phyloP scores from a whole-genome alignment of 352 stramenopile species.

The Globisporangium paddicum region DNA sequence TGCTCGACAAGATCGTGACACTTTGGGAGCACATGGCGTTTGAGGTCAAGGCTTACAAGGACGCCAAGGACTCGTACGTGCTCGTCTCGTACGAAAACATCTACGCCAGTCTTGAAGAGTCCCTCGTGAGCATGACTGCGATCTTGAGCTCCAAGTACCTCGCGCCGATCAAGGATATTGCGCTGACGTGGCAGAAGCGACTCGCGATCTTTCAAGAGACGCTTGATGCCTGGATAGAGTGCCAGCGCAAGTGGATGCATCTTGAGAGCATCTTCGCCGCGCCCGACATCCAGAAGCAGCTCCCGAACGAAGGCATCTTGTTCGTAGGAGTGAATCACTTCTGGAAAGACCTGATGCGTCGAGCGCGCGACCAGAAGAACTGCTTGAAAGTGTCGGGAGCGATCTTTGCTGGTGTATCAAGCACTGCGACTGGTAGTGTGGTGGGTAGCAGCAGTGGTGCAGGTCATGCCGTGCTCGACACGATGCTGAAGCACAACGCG shows the following conservation, averaged over 20 bases:
- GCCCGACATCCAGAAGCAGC: constrained; percentile 78
- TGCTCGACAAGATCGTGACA: constrained; percentile 81
- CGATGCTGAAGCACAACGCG: constrained; percentile 58
- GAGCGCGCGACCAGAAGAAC: constrained; percentile 48
- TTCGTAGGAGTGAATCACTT: constrained; percentile 70
- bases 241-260: constrained; percentile 78
- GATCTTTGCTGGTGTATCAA: constrained; percentile 21
- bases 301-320: constrained; percentile 56
- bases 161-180: constrained; percentile 68
- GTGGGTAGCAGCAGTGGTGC: constrained; percentile 9
- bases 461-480: constrained; percentile 50
- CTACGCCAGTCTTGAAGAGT: constrained; percentile 85
- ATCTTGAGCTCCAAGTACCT: constrained; percentile 89
- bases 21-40: constrained; percentile 86
- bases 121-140: constrained; percentile 86
- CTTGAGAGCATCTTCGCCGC: constrained; percentile 80
- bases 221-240: constrained; percentile 75
- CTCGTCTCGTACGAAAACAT: constrained; percentile 76
- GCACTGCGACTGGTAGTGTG: not conserved
- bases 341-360: constrained; percentile 77
- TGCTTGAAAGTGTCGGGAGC: constrained; percentile 67
- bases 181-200: constrained; percentile 56
- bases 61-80: constrained; percentile 86
- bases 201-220: constrained; percentile 80
- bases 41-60: constrained; percentile 88